phyloP scores from a whole-genome alignment of 495 filamentous ascomycete species.

The Tuber borchii region DNA sequence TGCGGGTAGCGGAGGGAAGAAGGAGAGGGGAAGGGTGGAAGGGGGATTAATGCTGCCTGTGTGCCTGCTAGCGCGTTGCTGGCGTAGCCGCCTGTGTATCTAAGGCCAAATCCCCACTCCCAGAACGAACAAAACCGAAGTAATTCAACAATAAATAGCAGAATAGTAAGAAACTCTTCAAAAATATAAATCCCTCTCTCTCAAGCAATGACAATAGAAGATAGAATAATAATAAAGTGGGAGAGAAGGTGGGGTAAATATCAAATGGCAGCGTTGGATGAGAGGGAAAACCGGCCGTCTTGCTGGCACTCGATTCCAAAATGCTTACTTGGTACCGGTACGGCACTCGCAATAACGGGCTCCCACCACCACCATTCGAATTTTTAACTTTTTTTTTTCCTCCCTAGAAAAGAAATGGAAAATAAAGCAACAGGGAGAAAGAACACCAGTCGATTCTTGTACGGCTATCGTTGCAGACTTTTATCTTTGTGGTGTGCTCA shows the following conservation, averaged over 20 bases:
- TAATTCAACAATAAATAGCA: not conserved
- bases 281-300: not conserved
- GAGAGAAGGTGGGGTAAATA: not conserved
- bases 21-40: constrained; percentile 18
- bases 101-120: not conserved
- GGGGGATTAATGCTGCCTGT: constrained; percentile 19
- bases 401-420: not conserved
- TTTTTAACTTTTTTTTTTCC: not conserved
- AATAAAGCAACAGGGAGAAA: not conserved
- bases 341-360: not conserved
- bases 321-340: not conserved
- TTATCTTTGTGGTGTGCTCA: constrained; percentile 13
- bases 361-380: not conserved
- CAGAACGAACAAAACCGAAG: not conserved
- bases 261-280: not conserved
- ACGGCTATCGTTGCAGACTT: not conserved
- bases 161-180: not conserved
- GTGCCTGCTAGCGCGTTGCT: constrained; percentile 14
- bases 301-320: not conserved
- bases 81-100: constrained; percentile 25
- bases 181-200: not conserved
- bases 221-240: not conserved
- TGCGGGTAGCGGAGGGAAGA: constrained; percentile 17
- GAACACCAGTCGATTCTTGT: not conserved
- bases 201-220: not conserved